Conservation (phyloP, 352 stramenopile genomes). For the Poterioochromonas sp. region DNA sequence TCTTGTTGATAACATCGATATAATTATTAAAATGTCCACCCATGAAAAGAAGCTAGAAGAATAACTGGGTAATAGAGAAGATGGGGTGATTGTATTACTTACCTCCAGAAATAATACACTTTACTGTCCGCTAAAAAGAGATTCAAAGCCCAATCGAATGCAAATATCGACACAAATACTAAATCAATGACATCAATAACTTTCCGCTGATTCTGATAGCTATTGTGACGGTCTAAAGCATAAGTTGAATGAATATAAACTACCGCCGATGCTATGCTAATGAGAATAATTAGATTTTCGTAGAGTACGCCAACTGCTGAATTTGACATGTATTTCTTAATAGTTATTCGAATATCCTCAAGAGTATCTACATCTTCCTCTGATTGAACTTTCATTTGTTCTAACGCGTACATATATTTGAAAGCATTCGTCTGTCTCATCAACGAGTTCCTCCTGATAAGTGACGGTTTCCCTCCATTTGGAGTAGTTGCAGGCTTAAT, state of each 20-base stretch:
- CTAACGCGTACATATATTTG: too few relatives aligned
- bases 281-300: background rate
- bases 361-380: background rate
- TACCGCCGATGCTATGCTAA: slow-evolving; percentile 14
- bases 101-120: too few relatives aligned
- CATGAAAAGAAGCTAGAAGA: background rate
- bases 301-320: background rate
- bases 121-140: background rate
- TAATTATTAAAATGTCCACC: background rate
- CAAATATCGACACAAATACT: background rate
- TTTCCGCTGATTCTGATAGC: background rate
- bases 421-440: too few relatives aligned
- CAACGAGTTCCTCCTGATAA: too few relatives aligned
- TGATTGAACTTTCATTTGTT: too few relatives aligned
- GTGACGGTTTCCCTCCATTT: too few relatives aligned
- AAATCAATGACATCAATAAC: background rate
- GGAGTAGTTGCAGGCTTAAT: too few relatives aligned
- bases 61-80: too few relatives aligned
- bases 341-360: background rate
- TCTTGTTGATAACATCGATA: background rate
- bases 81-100: too few relatives aligned
- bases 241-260: slow-evolving; percentile 21
- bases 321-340: slow-evolving; percentile 10
- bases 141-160: background rate
- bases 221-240: background rate